Conservation (phyloP, 2,329 filamentous ascomycete genomes). For the Diaporthe capsici region DNA sequence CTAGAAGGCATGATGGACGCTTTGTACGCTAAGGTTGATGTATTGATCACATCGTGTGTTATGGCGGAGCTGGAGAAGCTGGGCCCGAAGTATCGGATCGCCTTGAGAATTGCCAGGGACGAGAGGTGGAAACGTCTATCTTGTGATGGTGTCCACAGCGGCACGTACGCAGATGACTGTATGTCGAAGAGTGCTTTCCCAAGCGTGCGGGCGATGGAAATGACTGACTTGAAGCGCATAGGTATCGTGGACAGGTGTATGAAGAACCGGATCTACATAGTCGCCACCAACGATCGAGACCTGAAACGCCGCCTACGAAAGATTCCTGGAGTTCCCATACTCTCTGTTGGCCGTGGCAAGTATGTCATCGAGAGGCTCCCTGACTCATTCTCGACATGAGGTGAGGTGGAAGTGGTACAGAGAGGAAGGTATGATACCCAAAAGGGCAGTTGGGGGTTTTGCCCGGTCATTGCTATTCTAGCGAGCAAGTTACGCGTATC, state of each 20-base stretch:
- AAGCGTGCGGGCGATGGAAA: background rate
- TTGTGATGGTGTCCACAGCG: conserved; percentile 84
- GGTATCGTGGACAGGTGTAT: conserved; percentile 78
- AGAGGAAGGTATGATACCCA: background rate
- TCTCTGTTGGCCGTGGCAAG: conserved; percentile 89
- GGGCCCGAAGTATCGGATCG: conserved; percentile 89
- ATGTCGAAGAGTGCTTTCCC: background rate
- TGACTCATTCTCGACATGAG: conserved; percentile 79
- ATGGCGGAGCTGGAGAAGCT: conserved; percentile 60
- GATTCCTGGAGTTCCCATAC: conserved; percentile 74
- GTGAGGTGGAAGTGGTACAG: conserved; percentile 46
- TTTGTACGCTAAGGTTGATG: conserved; percentile 91
- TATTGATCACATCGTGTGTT: conserved; percentile 81
- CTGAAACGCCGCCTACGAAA: conserved; percentile 88
- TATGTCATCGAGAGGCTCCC: conserved; percentile 95
- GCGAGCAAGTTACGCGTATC: background rate
- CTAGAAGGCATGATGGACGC: conserved; percentile 84
- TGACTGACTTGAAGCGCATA: conserved; percentile 64
- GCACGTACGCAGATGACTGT: conserved; percentile 77
- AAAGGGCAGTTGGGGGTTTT: background rate
- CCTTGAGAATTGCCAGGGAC: conserved; percentile 87
- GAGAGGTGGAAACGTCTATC: conserved; percentile 88
- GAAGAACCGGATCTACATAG: conserved; percentile 83
- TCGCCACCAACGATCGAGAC: conserved; percentile 82
- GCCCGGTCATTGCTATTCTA: background rate